phyloP scores from a whole-genome alignment of 352 stramenopile genomes.

The Pythium apleroticum region DNA sequence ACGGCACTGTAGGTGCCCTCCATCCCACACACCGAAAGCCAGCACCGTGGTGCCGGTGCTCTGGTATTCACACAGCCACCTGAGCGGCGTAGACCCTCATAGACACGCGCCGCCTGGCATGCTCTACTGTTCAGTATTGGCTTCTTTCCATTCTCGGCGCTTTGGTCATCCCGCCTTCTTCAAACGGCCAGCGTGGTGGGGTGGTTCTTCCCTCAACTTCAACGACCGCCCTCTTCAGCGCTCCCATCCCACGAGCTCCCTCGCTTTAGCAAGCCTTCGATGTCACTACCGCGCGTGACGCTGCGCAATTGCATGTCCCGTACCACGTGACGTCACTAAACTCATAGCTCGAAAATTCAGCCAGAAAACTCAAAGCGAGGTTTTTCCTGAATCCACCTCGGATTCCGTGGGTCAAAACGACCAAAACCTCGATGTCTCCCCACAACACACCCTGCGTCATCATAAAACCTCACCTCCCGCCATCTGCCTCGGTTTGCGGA shows the following conservation, averaged over 20 bases:
- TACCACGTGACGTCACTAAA: conserved; percentile 23
- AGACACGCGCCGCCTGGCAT: neutral
- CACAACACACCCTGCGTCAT: conserved; percentile 9
- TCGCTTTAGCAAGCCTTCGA: conserved; percentile 5
- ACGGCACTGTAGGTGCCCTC: too few relatives aligned
- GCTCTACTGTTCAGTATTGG: neutral
- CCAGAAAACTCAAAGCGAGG: conserved; percentile 11
- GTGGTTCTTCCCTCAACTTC: conserved; percentile 4
- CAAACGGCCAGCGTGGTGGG: neutral
- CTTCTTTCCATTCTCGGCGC: neutral
- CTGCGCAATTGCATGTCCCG: neutral
- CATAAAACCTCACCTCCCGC: conserved; percentile 18
- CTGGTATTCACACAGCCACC: neutral
- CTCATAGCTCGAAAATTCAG: conserved; percentile 19
- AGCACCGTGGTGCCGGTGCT: neutral
- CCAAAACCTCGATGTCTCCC: neutral
- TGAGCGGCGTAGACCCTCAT: neutral
- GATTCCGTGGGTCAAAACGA: neutral
- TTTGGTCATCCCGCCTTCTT: neutral
- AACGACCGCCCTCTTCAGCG: conserved; percentile 8
- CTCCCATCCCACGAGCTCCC: conserved; percentile 6
- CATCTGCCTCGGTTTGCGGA: neutral
- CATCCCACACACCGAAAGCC: too few relatives aligned
- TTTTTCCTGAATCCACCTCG: conserved; percentile 6
- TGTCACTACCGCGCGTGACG: conserved; percentile 4